Evolutionary conservation across 192 early-diverging fungal species (phyloP), one percentile per base, ranked within the genome.

Genomic region (Backusella tuberculispora): DNA sequence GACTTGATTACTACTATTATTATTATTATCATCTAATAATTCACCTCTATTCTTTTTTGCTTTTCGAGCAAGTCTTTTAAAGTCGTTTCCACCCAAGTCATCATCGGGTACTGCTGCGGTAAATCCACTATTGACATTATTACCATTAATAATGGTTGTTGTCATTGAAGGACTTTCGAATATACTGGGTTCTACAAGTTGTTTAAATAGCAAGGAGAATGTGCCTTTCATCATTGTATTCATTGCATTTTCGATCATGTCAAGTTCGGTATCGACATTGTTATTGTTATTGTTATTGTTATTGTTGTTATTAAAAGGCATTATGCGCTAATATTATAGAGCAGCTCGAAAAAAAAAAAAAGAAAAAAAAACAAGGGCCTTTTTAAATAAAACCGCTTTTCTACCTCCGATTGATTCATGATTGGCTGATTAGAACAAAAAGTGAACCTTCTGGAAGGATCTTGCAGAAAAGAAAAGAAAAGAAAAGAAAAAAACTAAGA

Each of bases 11-110:
- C 12, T 21, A 21, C 6, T 56, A 12, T 53, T 19, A 15, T 15
- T 40, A 40, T 24, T 17, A 43, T 44, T 21, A 21, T 4, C 0
- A 37, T 40, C 42, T 67, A 17, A 12, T 43, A 43, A 15, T 5
- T 3, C 41, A n/a, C 38, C 66, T 67, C 42, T 66, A 19, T 66
- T 67, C 66, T 24, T 67, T 40, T 43, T 40, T 24, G 66, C 38
- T 13, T 67, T 67, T n/a, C 21, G 66, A 40, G 66, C 41, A 21
- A 67, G 66, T 43, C 37, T 67, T 41, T 67, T 67, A 41, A 67
- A 67, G 21, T 67, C 66, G 13, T 67, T 43, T 40, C 66, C 66
- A 13, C 66, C 66, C 38, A 42, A 42, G 21, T 42, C 66, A 42
- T 67, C 66, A 40, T 40, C 17, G 4, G 24, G 7, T 24, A 56